Conservation (phyloP, 129 eudicot genomes). For the Ambrosia trifida region DNA sequence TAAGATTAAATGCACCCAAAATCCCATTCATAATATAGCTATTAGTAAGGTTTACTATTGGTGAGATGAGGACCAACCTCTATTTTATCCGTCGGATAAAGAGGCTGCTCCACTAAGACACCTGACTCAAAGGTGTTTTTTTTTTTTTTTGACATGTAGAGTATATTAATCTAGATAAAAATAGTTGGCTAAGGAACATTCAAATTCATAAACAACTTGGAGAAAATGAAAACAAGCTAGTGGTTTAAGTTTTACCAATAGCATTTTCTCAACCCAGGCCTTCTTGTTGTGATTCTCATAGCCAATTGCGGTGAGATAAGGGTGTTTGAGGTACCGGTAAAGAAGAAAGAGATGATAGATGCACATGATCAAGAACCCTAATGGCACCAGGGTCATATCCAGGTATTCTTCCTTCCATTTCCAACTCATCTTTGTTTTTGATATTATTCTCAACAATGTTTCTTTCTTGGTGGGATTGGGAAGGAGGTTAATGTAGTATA, state of each 20-base stretch:
- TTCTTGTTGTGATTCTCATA: slow-evolving; percentile 60
- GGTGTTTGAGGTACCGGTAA: slow-evolving; percentile 49
- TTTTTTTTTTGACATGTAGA: too few relatives aligned
- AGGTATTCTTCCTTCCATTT: slow-evolving; percentile 64
- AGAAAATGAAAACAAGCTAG: neutral
- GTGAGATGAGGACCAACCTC: too few relatives aligned
- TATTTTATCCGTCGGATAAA: too few relatives aligned
- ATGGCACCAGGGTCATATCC: slow-evolving; percentile 70
- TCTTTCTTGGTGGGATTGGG: neutral
- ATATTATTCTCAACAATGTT: neutral
- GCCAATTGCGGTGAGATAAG: slow-evolving; percentile 54
- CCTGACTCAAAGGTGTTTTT: too few relatives aligned
- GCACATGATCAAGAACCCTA: slow-evolving; percentile 58
- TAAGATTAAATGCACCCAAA: neutral
- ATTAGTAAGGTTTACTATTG: too few relatives aligned
- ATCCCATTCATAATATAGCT: too few relatives aligned
- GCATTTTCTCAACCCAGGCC: slow-evolving; percentile 72
- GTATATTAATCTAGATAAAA: too few relatives aligned
- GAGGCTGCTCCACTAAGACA: too few relatives aligned
- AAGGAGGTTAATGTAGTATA: slow-evolving; percentile 18
- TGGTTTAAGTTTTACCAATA: slow-evolving; percentile 39
- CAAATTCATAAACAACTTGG: too few relatives aligned
- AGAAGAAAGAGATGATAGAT: slow-evolving; percentile 70
- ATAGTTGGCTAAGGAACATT: too few relatives aligned
- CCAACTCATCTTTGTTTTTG: slow-evolving; percentile 38